Base-by-base conservation (phyloP, 768 basidiomycete species). In the Paxillus involutus region DNA sequence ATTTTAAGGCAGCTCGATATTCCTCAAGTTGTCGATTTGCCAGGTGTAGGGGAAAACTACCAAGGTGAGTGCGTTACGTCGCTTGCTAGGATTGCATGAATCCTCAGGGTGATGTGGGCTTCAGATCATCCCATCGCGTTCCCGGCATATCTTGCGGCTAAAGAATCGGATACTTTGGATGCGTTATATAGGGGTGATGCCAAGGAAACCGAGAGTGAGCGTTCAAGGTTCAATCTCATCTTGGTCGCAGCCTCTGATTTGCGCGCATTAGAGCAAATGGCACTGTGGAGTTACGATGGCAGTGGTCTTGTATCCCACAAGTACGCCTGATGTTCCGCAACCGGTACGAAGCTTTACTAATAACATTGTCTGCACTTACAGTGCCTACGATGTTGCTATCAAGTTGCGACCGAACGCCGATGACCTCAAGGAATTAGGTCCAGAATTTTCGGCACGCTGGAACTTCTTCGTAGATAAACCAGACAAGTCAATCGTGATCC, bases 291-390 rank as follows among this genome's bases (percentile, higher is more conserved):
- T n/a, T 62, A 65, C 43, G 63, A 71, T 3, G 82, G 79, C 4
- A 72, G 64, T n/a, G 82, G 81, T 11, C 58, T 80, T 44, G 68
- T 86, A 55, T 73, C 82, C 1, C 77, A 80, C 60, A 86, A 84
- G 85, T 85, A 45, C 4, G 75, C 53, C 59, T n/a, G 26, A 16
- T 32, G 14, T 40, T 47, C 11, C 32, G 32, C 3, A 35, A 19
- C 44, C 8, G 33, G n/a, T 10, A 24, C 19, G 7, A 29, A 26
- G 45, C 9, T 21, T 21, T 21, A 21, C 21, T 37, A 3, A 29
- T 39, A 12, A 12, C 10, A 4, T 1, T 33, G 32, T 33, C 32
- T 30, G n/a, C 14, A 36, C 7, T 54, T 33, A 8, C 58, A 85
- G 83, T 57, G 80, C 72, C 2, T 59, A 80, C 30, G 81, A 86